phyloP scores from a whole-genome alignment of 192 early-diverging fungal species.

The Coemansia sp. region DNA sequence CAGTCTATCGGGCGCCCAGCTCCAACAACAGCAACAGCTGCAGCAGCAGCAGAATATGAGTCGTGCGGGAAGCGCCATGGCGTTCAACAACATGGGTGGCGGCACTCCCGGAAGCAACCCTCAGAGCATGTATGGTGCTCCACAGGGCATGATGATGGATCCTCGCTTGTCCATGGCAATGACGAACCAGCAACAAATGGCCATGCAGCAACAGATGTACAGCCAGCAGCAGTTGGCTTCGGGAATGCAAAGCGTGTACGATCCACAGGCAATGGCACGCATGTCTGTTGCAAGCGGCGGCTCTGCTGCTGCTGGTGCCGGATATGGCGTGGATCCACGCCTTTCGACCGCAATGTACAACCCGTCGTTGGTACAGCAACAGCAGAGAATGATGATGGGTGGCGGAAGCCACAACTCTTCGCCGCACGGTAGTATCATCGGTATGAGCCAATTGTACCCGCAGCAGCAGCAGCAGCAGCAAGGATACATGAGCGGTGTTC shows the following conservation, averaged over 20 bases:
- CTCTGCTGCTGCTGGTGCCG: not conserved
- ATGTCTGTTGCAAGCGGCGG: conserved; percentile 7
- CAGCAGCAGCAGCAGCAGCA: conserved; percentile 1
- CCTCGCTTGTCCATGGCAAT: conserved; percentile 45
- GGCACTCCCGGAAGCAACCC: not conserved
- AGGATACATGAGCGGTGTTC: conserved; percentile 22
- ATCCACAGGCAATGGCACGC: conserved; percentile 5
- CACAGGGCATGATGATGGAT: conserved; percentile 7
- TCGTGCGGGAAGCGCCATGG: conserved; percentile 45
- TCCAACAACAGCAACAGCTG: conserved; percentile 3
- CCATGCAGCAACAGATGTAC: conserved; percentile 28
- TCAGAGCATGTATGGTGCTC: conserved; percentile 41
- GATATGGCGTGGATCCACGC: conserved; percentile 22
- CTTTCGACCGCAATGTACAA: conserved; percentile 40
- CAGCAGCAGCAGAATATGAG: conserved; percentile 18
- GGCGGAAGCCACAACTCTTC: conserved; percentile 20
- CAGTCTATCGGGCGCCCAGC: conserved; percentile 32
- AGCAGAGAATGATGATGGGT: not conserved
- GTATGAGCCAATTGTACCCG: conserved; percentile 5
- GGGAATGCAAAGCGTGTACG: conserved; percentile 21
- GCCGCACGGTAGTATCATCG: conserved; percentile 10
- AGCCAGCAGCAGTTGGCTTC: conserved; percentile 20
- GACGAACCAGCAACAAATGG: conserved; percentile 40
- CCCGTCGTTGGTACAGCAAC: not conserved
- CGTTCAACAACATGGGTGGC: conserved; percentile 26